Percentiles rank a stretch among this genome's conserved stretches.
These are phyloP conservation scores for cucumber (Cucumis sativus) DNA, from an alignment of 306 rosid genomes.

Conservation along the genomic window Cucumber_9930_V3 NC_026657.2:6759501-6760000, in stretches of 20 bases:
- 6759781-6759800: not conserved
- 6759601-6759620: no score
- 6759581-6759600: not conserved
- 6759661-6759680: not conserved
- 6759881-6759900: not conserved
- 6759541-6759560: not conserved
- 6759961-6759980: not conserved
- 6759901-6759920: not conserved
- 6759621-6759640: no score
- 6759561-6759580: not conserved
- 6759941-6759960: not conserved
- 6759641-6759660: no score
- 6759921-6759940: no score
- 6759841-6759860: not conserved
- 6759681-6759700: not conserved
- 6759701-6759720: not conserved
- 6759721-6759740: not conserved
- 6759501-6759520: not conserved
- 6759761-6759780: not conserved
- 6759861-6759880: not conserved
- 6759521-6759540: not conserved
- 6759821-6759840: constrained; percentile 5
- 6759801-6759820: constrained; percentile 2
- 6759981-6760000: not conserved
- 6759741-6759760: not conserved